These are phyloP conservation scores for Solanum gracilifrons DNA, from an alignment of 257 asterid species.

Conservation along the genomic window DNA sequence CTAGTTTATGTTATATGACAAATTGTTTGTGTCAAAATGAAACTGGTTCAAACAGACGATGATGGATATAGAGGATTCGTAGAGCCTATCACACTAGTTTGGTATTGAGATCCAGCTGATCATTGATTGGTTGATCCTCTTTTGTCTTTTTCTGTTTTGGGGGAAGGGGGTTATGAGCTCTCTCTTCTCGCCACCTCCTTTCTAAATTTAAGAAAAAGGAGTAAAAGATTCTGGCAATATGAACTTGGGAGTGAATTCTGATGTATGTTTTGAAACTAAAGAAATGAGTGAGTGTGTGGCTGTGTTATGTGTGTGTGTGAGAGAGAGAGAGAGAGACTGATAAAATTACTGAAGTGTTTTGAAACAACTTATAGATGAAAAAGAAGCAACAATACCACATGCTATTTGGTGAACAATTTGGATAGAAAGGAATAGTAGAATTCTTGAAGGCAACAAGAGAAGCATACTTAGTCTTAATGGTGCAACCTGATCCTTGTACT, in stretches of 20 bases:
- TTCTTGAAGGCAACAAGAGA: neutral
- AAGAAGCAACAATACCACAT: neutral
- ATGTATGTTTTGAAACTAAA: neutral
- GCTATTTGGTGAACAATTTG: neutral
- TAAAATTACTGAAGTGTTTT: neutral
- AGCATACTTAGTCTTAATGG: neutral
- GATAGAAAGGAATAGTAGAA: neutral
- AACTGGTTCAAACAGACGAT: too few species aligned
- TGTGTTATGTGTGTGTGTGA: neutral
- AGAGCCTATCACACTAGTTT: neutral
- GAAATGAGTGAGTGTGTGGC: neutral
- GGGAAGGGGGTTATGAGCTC: neutral
- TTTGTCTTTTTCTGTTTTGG: neutral
- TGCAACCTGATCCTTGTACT: neutral
- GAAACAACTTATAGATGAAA: neutral
- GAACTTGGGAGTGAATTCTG: neutral
- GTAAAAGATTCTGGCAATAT: neutral
- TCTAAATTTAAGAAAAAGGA: neutral
- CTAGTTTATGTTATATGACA: too few species aligned
- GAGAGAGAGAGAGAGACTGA: neutral
- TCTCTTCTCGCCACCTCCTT: neutral
- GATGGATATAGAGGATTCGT: too few species aligned
- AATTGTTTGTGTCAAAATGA: too few species aligned
- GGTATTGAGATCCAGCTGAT: neutral
- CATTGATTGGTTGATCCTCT: neutral